Evolutionary conservation across 2,329 filamentous ascomycete genomes (phyloP).

Genomic region (Cadophora sp.): DNA sequence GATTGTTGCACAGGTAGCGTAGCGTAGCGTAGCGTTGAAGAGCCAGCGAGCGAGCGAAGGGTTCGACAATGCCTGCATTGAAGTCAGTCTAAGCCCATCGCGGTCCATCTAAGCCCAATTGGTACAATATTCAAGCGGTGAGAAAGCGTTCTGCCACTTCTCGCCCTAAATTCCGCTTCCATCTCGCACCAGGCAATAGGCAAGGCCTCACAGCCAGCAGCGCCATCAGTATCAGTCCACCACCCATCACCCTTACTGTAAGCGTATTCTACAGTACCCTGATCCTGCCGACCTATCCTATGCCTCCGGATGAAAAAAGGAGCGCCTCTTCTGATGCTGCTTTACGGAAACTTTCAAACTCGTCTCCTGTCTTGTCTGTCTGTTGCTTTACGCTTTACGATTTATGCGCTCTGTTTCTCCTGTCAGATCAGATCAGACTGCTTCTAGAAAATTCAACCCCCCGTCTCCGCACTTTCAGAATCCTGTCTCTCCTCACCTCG

Average conservation of each 20-base stretch:
- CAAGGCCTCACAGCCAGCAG: neutral
- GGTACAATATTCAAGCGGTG: neutral
- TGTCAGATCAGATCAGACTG: neutral
- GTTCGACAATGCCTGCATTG: neutral
- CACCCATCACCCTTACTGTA: too few relatives aligned
- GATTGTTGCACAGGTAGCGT: too few relatives aligned
- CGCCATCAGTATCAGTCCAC: neutral
- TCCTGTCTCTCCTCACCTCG: neutral
- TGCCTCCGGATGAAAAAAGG: slow-evolving; percentile 13
- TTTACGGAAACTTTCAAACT: neutral
- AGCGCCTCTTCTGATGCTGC: slow-evolving; percentile 12
- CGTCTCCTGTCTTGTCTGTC: too few relatives aligned
- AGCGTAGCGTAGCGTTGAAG: neutral
- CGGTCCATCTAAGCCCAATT: neutral
- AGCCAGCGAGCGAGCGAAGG: neutral
- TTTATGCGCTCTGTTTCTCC: neutral
- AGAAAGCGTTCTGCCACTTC: neutral
- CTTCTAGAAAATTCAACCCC: neutral
- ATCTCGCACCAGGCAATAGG: too few relatives aligned
- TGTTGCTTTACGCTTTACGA: neutral
- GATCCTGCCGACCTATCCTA: neutral
- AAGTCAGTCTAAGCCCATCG: neutral
- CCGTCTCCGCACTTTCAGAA: neutral
- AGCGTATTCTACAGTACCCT: neutral
- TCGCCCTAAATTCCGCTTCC: neutral